Conservation (phyloP, 2,329 filamentous ascomycete genomes). For the Cryphonectria radicalis region DNA sequence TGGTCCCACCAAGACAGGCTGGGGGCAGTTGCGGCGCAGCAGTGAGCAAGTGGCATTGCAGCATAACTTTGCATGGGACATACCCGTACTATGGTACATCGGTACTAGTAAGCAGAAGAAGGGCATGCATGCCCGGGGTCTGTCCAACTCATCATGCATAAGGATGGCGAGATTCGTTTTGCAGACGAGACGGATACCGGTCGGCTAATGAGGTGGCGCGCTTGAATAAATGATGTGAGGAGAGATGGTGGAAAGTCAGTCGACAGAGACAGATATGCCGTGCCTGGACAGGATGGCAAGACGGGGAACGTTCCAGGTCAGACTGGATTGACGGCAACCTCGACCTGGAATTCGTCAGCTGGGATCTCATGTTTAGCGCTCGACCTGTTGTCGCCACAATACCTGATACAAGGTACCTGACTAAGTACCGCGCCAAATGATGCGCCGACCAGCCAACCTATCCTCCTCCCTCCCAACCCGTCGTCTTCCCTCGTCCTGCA, state of each 20-base stretch:
- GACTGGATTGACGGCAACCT: not conserved
- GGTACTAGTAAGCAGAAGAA: not conserved
- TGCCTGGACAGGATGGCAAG: not conserved
- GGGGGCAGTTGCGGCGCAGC: not conserved
- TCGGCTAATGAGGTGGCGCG: slow-evolving; percentile 14
- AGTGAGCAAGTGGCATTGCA: not conserved
- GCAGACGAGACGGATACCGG: slow-evolving; percentile 9
- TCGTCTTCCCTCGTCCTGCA: not conserved
- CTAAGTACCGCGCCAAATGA: not conserved
- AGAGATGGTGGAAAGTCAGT: not conserved
- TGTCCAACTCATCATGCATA: slow-evolving; percentile 46
- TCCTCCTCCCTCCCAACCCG: not conserved
- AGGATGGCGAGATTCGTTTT: slow-evolving; percentile 34
- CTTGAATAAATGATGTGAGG: not conserved
- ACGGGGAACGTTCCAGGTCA: slow-evolving; percentile 11
- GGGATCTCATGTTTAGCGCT: slow-evolving; percentile 4
- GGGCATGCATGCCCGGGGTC: not conserved
- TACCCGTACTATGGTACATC: not conserved
- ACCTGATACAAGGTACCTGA: not conserved
- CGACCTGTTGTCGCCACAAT: not conserved
- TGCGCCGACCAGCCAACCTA: not conserved
- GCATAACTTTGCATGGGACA: slow-evolving; percentile 1
- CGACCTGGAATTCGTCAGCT: slow-evolving; percentile 6
- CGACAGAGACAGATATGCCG: not conserved
- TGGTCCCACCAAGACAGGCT: not conserved